Evolutionary conservation across 257 asterid genomes (phyloP), one percentile per base, ranked within the genome.

Genomic region (Salvia rosmarinus): DNA sequence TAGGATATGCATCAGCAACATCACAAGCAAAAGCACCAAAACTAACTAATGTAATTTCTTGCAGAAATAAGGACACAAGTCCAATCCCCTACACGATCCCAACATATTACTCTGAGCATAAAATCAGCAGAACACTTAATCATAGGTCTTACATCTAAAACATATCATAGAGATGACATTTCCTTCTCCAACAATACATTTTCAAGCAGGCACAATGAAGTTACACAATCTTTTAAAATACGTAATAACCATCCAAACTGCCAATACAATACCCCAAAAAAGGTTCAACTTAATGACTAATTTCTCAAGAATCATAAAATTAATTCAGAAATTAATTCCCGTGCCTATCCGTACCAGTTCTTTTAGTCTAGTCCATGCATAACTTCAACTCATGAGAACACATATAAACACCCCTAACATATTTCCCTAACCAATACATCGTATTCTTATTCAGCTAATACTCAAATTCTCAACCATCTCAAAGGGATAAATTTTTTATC

Each of bases 1-100:
- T 30, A 50, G 35, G 23, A 19, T 25, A 17, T 23, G 19, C 34
- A 54, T 58, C 59, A 74, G 19, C 52, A 64, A 55, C 68, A 16
- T 2, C 35, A 64, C 43, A 34, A 46, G 30, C 52, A 35, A 67
- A 37, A 5, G 52, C 42, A 54, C 0, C 40, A 14, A 74, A 32
- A 65, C 62, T 50, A 65, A 30, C 42, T 2, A 34, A 4, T 34
- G 28, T 13, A 16, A 32, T 59, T n/a, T 8, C 32, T 58, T 32
- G 44, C 64, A 58, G 64, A 30, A 28, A 57, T n/a, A n/a, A n/a
- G n/a, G n/a, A n/a, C n/a, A n/a, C n/a, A n/a, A n/a, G n/a, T n/a
- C n/a, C n/a, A n/a, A n/a, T n/a, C n/a, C n/a, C n/a, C n/a, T n/a
- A n/a, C 58, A 20, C 58, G 8, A 20, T 52, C n/a, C 14, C 9